Conservation (phyloP, 2,329 filamentous ascomycete genomes). For the Nannizziopsis barbatae region DNA sequence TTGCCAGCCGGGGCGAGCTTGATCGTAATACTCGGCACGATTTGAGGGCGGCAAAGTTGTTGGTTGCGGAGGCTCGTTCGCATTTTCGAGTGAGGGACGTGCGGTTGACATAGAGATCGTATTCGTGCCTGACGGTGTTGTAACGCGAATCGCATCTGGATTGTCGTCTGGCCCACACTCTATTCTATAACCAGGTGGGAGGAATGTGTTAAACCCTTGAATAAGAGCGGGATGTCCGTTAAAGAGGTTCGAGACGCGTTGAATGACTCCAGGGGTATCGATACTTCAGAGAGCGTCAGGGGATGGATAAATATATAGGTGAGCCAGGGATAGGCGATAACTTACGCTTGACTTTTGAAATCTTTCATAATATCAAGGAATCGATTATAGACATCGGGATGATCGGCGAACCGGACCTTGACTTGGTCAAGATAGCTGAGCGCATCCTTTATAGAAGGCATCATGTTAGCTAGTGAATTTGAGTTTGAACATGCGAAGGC, state of each 20-base stretch:
- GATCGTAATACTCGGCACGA: constrained; percentile 33
- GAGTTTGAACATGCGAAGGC: constrained; percentile 8
- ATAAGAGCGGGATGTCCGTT: constrained; percentile 91
- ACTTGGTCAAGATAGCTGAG: constrained; percentile 96
- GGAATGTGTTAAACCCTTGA: constrained; percentile 95
- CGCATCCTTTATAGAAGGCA: constrained; percentile 52
- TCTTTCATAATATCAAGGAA: constrained; percentile 99
- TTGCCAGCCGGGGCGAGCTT: constrained; percentile 32
- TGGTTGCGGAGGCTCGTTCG: constrained; percentile 25
- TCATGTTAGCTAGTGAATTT: constrained; percentile 8
- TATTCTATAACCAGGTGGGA: constrained; percentile 90
- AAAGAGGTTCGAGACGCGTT: constrained; percentile 88
- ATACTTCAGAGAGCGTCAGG: constrained; percentile 44
- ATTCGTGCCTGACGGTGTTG: constrained; percentile 94
- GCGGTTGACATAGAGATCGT: constrained; percentile 62
- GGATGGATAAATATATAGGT: constrained; percentile 13
- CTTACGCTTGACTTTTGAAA: constrained; percentile 92
- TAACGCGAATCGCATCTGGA: constrained; percentile 90
- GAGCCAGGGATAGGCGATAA: constrained; percentile 17
- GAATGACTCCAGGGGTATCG: constrained; percentile 94
- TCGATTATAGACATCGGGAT: constrained; percentile 92
- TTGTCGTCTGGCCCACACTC: constrained; percentile 91
- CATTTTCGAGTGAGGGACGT: constrained; percentile 25
- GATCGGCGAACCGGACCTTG: constrained; percentile 93
- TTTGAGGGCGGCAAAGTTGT: constrained; percentile 25